Conservation (phyloP, 257 asterid species). For the Solanum paucissectum region DNA sequence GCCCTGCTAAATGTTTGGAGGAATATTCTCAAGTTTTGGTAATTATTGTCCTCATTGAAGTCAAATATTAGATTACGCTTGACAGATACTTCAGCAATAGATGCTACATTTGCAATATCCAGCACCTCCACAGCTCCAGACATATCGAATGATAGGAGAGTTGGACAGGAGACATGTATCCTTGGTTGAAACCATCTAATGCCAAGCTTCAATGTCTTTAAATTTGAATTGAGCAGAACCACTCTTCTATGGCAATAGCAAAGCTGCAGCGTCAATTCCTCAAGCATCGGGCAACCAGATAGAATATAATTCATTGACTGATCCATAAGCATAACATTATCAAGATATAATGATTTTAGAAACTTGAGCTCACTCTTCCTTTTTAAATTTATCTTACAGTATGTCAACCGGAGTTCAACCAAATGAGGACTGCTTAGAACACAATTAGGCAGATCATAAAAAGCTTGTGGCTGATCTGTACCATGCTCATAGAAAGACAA, state of each 20-base stretch:
- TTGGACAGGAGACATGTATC: constrained; percentile 1
- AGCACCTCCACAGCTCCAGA: constrained; percentile 1
- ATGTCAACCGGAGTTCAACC: constrained; percentile 7
- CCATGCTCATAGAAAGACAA: constrained; percentile 10
- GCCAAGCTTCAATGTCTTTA: constrained; percentile 10
- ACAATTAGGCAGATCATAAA: constrained; percentile 12
- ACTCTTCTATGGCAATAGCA: constrained; percentile 4
- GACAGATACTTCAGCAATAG: constrained; percentile 6
- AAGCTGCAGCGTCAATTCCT: constrained; percentile 9
- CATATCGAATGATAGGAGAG: constrained; percentile 3
- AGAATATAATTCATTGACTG: neutral
- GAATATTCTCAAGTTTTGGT: neutral
- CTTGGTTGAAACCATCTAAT: neutral
- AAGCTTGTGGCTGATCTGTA: neutral
- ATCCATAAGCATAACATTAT: neutral
- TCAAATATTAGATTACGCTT: neutral
- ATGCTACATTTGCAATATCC: constrained; percentile 1
- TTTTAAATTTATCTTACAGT: constrained; percentile 4
- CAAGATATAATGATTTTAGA: constrained; percentile 3
- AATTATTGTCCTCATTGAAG: neutral
- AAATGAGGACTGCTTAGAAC: constrained; percentile 12
- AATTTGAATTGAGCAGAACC: neutral
- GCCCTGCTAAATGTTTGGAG: neutral
- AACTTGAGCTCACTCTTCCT: constrained; percentile 2
- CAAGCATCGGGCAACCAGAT: constrained; percentile 17